Conservation (phyloP, 495 filamentous ascomycete genomes). For the Neurospora africana region DNA sequence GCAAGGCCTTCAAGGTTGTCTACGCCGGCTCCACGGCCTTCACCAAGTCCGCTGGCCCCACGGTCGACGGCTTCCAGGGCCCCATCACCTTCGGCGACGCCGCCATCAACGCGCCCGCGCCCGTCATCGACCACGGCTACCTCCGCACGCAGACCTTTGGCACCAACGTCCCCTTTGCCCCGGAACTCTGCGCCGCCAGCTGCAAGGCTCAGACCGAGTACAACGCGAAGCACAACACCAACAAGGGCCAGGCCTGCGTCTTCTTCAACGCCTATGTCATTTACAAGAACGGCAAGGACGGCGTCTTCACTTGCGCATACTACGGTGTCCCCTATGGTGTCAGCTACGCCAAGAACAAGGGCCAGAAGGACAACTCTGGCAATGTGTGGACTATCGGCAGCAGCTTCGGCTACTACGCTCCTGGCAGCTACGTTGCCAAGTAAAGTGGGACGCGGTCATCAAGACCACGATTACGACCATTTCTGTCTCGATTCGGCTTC, state of each 20-base stretch:
- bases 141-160: slow-evolving; percentile 31
- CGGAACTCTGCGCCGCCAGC: slow-evolving; percentile 27
- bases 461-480: neutral
- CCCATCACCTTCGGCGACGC: slow-evolving; percentile 22
- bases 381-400: slow-evolving; percentile 1
- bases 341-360: slow-evolving; percentile 9
- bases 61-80: slow-evolving; percentile 19
- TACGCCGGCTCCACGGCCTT: slow-evolving; percentile 37
- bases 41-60: slow-evolving; percentile 19
- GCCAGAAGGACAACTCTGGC: slow-evolving; percentile 6
- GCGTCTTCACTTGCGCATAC: slow-evolving; percentile 11
- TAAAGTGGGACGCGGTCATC: neutral
- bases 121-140: slow-evolving; percentile 23
- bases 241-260: slow-evolving; percentile 24
- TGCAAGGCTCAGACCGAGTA: slow-evolving; percentile 34
- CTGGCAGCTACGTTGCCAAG: neutral
- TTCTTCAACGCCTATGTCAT: slow-evolving; percentile 42
- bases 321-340: slow-evolving; percentile 4
- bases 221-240: slow-evolving; percentile 18
- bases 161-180: slow-evolving; percentile 28
- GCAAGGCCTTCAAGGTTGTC: slow-evolving; percentile 29
- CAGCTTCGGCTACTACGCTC: slow-evolving; percentile 8
- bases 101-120: slow-evolving; percentile 31
- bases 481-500: neutral
- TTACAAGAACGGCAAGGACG: slow-evolving; percentile 25